Percentiles rank a stretch among this genome's conserved stretches.
Evolutionary conservation across 192 early-diverging fungal species (phyloP).

Genomic region (Martensiomyces pterosporus): DNA sequence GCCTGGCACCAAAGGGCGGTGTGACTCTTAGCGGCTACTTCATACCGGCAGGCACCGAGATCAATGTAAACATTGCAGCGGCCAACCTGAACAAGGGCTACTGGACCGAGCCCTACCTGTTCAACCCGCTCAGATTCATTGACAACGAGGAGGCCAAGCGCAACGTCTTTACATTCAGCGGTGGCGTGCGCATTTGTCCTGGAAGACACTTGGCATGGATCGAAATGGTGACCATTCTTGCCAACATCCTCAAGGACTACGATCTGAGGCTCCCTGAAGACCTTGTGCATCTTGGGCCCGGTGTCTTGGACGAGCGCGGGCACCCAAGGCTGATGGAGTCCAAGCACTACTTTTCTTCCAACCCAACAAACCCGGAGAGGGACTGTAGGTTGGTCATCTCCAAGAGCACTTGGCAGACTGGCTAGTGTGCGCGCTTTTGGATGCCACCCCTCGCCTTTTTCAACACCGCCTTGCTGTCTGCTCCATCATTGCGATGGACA

Average conservation of each 20-base stretch:
- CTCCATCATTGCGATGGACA: too few relatives aligned
- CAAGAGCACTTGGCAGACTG: slow-evolving; percentile 4
- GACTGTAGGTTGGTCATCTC: slow-evolving; percentile 35
- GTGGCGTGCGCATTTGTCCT: slow-evolving; percentile 44
- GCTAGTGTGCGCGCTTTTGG: too few relatives aligned
- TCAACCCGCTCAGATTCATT: slow-evolving; percentile 24
- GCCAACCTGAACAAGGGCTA: slow-evolving; percentile 19
- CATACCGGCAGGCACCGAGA: slow-evolving; percentile 23
- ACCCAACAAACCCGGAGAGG: slow-evolving; percentile 27
- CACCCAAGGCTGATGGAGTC: slow-evolving; percentile 30
- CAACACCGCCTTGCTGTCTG: too few relatives aligned
- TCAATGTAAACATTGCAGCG: slow-evolving; percentile 24
- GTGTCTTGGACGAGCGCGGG: slow-evolving; percentile 8
- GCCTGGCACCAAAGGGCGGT: slow-evolving; percentile 32
- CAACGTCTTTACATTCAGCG: slow-evolving; percentile 32
- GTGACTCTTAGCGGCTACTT: slow-evolving; percentile 19
- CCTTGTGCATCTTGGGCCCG: slow-evolving; percentile 7
- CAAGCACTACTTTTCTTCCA: slow-evolving; percentile 28
- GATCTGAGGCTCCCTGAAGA: slow-evolving; percentile 25
- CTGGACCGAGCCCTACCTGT: slow-evolving; percentile 32
- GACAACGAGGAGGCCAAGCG: slow-evolving; percentile 15
- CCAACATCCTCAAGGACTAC: slow-evolving; percentile 41
- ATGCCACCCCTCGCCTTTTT: too few relatives aligned
- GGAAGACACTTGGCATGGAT: slow-evolving; percentile 37
- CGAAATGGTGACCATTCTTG: slow-evolving; percentile 33